Percentiles rank a stretch among this genome's conserved stretches.
These are phyloP conservation scores for Cenchrus americanus DNA, from an alignment of 176 grass and related monocot genomes.

Conservation along the genomic window DNA sequence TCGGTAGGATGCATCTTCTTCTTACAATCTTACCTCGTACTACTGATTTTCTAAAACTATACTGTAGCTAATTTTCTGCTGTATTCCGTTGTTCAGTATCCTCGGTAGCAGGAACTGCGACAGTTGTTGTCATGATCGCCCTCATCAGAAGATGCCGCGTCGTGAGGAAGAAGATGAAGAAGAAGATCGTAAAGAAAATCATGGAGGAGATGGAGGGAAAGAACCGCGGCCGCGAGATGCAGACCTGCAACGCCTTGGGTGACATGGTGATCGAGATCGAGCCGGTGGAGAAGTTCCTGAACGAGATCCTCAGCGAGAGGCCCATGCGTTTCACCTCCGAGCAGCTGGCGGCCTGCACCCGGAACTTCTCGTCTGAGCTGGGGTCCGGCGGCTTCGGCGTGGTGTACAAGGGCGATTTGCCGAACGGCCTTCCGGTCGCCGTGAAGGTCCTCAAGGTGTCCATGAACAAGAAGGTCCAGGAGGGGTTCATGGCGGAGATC, in stretches of 20 bases:
- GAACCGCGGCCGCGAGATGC: neutral
- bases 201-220: neutral
- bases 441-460: conserved; percentile 63
- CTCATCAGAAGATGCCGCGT: conserved; percentile 20
- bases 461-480: conserved; percentile 55
- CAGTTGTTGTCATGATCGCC: neutral
- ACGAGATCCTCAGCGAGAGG: conserved; percentile 64
- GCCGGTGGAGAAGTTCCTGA: conserved; percentile 54
- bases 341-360: conserved; percentile 50
- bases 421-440: conserved; percentile 52
- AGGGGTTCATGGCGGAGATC: conserved; percentile 81
- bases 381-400: conserved; percentile 74
- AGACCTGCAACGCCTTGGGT: neutral
- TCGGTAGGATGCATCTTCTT: conserved; percentile 13
- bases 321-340: conserved; percentile 56
- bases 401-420: conserved; percentile 62
- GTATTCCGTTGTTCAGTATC: conserved; percentile 33
- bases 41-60: no score
- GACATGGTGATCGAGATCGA: conserved; percentile 58
- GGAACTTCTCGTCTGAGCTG: conserved; percentile 43
- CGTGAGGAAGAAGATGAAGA: conserved; percentile 25
- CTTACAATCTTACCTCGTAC: neutral
- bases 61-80: neutral
- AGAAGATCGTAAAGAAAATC: conserved; percentile 9
- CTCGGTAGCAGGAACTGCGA: neutral